Evolutionary conservation across 192 early-diverging fungal genomes (phyloP).

Genomic region (Radiomyces spectabilis): DNA sequence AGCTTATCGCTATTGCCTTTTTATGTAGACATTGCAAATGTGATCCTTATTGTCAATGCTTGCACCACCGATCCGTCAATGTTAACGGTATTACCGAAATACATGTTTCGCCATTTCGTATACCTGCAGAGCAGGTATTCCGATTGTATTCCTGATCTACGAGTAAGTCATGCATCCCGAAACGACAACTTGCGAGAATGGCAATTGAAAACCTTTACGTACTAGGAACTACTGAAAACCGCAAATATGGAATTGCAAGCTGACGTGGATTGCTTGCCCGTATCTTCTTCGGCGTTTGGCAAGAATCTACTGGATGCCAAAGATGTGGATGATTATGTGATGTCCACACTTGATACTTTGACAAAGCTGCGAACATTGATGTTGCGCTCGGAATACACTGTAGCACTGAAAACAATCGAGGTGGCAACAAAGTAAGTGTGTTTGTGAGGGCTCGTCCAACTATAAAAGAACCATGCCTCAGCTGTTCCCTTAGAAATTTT

Average conservation of each 20-base stretch:
- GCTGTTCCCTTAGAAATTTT: slow-evolving; percentile 26
- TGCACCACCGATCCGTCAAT: slow-evolving; percentile 37
- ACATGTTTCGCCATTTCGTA: slow-evolving; percentile 62
- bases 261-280: slow-evolving; percentile 8
- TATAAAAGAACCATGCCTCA: background rate
- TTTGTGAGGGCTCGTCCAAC: background rate
- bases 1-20: background rate
- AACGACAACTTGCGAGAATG: background rate
- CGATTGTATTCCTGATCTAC: slow-evolving; percentile 53
- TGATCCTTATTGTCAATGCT: slow-evolving; percentile 79
- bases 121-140: slow-evolving; percentile 72
- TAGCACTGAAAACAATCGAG: slow-evolving; percentile 8
- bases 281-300: background rate
- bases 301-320: slow-evolving; percentile 1
- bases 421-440: slow-evolving; percentile 18
- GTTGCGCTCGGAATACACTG: slow-evolving; percentile 8
- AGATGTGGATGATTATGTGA: slow-evolving; percentile 20
- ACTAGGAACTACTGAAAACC: slow-evolving; percentile 9
- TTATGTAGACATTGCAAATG: slow-evolving; percentile 58
- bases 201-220: background rate
- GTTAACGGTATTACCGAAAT: slow-evolving; percentile 59
- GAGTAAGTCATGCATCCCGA: slow-evolving; percentile 17
- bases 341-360: slow-evolving; percentile 14
- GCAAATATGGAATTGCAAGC: slow-evolving; percentile 8
- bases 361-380: slow-evolving; percentile 1